These are phyloP conservation scores for Coniella lustricola DNA, from an alignment of 2,329 filamentous ascomycete genomes.

Conservation along the genomic window DNA sequence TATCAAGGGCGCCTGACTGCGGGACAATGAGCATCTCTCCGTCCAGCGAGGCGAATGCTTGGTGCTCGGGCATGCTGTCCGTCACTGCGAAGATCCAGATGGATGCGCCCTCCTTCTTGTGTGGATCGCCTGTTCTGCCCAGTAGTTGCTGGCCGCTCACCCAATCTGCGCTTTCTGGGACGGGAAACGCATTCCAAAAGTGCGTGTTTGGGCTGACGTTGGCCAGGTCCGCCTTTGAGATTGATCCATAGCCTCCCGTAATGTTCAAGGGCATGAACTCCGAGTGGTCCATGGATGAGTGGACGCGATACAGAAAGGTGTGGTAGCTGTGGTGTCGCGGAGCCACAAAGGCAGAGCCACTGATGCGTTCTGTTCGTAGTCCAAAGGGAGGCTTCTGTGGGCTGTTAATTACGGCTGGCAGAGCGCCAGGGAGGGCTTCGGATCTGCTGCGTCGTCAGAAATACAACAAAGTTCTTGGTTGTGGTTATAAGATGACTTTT, in stretches of 20 bases:
- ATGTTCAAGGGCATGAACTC: constrained; percentile 34
- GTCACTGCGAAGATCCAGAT: constrained; percentile 64
- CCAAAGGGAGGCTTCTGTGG: constrained; percentile 58
- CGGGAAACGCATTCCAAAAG: constrained; percentile 56
- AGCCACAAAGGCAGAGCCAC: constrained; percentile 44
- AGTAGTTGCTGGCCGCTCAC: constrained; percentile 48
- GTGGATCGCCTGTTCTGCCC: constrained; percentile 62
- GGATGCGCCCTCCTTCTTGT: constrained; percentile 60
- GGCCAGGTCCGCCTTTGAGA: not conserved
- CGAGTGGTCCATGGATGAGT: constrained; percentile 39
- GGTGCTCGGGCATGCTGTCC: constrained; percentile 56
- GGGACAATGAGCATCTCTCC: constrained; percentile 60
- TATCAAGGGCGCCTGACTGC: constrained; percentile 56
- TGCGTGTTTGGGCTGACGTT: constrained; percentile 3
- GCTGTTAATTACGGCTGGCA: constrained; percentile 56
- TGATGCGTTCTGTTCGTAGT: constrained; percentile 56
- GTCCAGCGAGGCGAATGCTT: constrained; percentile 65
- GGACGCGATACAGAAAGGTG: constrained; percentile 45
- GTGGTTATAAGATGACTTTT: too few species aligned
- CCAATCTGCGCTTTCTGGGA: constrained; percentile 34
- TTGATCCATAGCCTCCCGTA: constrained; percentile 31
- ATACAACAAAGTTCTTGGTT: too few species aligned
- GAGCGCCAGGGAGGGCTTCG: constrained; percentile 55
- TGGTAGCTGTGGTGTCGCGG: constrained; percentile 44
- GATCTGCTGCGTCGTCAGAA: not conserved